These are phyloP conservation scores for Tricholoma flavovirens DNA, from an alignment of 768 basidiomycete species.

Conservation along the genomic window DNA sequence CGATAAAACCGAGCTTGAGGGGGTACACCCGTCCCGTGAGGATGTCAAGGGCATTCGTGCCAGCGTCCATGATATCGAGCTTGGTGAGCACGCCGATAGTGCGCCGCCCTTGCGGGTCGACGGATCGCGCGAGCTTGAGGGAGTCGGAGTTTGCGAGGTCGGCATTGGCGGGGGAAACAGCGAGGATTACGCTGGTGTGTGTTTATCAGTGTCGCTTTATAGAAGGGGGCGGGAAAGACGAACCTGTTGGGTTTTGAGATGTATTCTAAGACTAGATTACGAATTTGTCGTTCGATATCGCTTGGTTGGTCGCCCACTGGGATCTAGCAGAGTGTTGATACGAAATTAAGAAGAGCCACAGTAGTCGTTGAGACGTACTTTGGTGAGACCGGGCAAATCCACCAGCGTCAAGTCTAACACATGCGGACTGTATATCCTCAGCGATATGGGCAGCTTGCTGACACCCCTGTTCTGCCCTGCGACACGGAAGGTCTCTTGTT, in stretches of 20 bases:
- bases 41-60: conserved; percentile 95
- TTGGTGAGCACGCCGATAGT: conserved; percentile 97
- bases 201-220: neutral
- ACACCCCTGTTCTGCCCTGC: conserved; percentile 99
- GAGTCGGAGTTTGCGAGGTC: conserved; percentile 99
- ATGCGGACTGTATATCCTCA: conserved; percentile 93
- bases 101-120: conserved; percentile 93
- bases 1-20: conserved; percentile 96
- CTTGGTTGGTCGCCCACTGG: conserved; percentile 97
- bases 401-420: conserved; percentile 95
- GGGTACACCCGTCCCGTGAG: conserved; percentile 97
- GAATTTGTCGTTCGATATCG: conserved; percentile 96
- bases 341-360: conserved; percentile 1
- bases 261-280: conserved; percentile 90
- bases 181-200: conserved; percentile 76
- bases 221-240: conserved; percentile 12
- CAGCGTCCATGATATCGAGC: conserved; percentile 98
- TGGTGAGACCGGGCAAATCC: conserved; percentile 94
- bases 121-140: conserved; percentile 90
- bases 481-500: conserved; percentile 94
- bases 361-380: conserved; percentile 52
- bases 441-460: conserved; percentile 90
- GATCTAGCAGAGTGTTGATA: conserved; percentile 44
- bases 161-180: conserved; percentile 96
- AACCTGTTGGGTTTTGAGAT: conserved; percentile 96